Conservation (phyloP, 768 basidiomycete species). For the Leccinum rimulosum region DNA sequence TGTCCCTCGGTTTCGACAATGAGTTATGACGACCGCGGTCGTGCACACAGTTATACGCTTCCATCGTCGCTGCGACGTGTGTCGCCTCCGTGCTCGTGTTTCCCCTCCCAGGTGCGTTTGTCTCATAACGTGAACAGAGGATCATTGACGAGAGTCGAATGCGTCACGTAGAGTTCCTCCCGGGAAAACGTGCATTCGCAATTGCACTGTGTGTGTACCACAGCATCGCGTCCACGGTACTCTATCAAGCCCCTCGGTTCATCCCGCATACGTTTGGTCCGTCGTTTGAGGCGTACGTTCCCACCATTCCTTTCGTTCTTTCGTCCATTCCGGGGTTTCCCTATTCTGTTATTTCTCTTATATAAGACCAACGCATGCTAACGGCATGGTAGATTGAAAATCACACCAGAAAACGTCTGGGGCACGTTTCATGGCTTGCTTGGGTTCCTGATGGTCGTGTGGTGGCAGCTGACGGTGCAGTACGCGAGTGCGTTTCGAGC, state of each 20-base stretch:
- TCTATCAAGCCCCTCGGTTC: slow-evolving; percentile 76
- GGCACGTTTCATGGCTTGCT: slow-evolving; percentile 69
- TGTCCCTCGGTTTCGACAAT: neutral
- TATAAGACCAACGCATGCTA: neutral
- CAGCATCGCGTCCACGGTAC: slow-evolving; percentile 64
- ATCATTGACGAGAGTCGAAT: neutral
- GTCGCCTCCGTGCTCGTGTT: slow-evolving; percentile 61
- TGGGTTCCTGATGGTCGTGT: slow-evolving; percentile 67
- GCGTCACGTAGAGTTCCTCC: slow-evolving; percentile 61
- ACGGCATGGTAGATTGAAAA: slow-evolving; percentile 25
- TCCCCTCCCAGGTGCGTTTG: slow-evolving; percentile 60
- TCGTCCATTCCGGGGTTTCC: neutral
- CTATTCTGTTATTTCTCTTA: too few species aligned
- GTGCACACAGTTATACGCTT: slow-evolving; percentile 60
- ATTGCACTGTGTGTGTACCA: slow-evolving; percentile 78
- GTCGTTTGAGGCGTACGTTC: slow-evolving; percentile 56
- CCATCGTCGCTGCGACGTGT: slow-evolving; percentile 60
- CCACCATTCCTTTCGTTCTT: neutral
- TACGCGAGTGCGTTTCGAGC: slow-evolving; percentile 41
- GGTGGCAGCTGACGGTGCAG: slow-evolving; percentile 79
- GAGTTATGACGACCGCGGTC: neutral
- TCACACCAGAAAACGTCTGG: slow-evolving; percentile 76
- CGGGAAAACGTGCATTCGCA: slow-evolving; percentile 81
- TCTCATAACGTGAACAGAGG: slow-evolving; percentile 1
- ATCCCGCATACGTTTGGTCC: slow-evolving; percentile 71